These are phyloP conservation scores for Collybia nuda DNA, from an alignment of 768 basidiomycete species.

Conservation along the genomic window DNA sequence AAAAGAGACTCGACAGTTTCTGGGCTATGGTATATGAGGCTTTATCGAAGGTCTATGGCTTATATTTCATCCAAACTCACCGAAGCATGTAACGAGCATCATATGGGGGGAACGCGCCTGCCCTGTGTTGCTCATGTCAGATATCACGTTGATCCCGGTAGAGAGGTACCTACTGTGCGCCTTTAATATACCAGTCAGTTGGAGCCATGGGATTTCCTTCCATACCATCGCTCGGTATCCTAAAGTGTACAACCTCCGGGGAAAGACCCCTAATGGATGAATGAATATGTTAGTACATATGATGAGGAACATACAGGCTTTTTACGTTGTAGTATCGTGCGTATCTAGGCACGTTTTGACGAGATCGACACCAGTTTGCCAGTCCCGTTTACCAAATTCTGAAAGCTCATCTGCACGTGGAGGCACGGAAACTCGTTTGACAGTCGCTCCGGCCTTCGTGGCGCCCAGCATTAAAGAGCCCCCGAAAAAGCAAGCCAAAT, in stretches of 20 bases:
- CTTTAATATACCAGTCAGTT: constrained; percentile 92
- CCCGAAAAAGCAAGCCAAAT: constrained; percentile 93
- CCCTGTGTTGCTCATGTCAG: constrained; percentile 16
- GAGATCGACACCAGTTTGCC: constrained; percentile 78
- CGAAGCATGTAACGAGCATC: constrained; percentile 94
- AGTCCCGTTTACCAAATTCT: constrained; percentile 67
- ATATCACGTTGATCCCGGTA: neutral
- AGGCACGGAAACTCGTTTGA: constrained; percentile 60
- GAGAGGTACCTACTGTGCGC: constrained; percentile 48
- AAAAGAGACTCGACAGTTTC: constrained; percentile 96
- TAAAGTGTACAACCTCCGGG: constrained; percentile 89
- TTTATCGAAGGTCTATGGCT: neutral
- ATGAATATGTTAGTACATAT: neutral
- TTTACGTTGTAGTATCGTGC: constrained; percentile 81
- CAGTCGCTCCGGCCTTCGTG: constrained; percentile 59
- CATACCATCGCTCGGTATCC: constrained; percentile 57
- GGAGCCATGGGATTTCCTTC: constrained; percentile 41
- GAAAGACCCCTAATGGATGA: constrained; percentile 63
- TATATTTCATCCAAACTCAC: constrained; percentile 29
- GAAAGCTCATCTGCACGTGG: constrained; percentile 66
- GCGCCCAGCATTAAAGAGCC: constrained; percentile 92
- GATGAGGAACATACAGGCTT: constrained; percentile 7
- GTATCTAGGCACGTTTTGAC: constrained; percentile 88
- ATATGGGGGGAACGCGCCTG: constrained; percentile 50
- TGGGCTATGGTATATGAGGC: constrained; percentile 50